phyloP scores from a whole-genome alignment of 2,329 filamentous ascomycete species.

The Coniosporium tulheliwenetii region DNA sequence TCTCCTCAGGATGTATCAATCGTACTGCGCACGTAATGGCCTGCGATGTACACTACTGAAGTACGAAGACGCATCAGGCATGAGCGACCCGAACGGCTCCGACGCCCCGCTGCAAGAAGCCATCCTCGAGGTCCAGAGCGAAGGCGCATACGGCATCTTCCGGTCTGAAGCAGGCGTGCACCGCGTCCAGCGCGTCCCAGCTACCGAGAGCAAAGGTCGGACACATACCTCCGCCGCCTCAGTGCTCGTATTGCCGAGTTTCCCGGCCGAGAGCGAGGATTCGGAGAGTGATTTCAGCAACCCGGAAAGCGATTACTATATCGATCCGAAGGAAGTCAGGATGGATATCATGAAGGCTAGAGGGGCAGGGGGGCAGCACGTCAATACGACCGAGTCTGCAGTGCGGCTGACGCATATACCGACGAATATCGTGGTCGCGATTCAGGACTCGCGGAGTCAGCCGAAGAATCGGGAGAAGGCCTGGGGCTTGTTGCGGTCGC shows the following conservation, averaged over 20 bases:
- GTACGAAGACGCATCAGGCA: slow-evolving; percentile 59
- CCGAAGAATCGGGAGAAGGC: slow-evolving; percentile 76
- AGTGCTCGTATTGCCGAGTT: slow-evolving; percentile 79
- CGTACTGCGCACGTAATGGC: slow-evolving; percentile 55
- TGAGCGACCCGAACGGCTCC: slow-evolving; percentile 35
- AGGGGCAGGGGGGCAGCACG: slow-evolving; percentile 90
- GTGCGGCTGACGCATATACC: slow-evolving; percentile 84
- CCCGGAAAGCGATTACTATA: slow-evolving; percentile 80
- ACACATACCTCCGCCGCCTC: slow-evolving; percentile 88
- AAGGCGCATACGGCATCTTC: slow-evolving; percentile 67
- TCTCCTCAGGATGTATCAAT: slow-evolving; percentile 77
- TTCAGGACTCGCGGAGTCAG: slow-evolving; percentile 88
- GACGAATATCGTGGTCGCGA: slow-evolving; percentile 71
- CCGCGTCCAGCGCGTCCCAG: slow-evolving; percentile 82
- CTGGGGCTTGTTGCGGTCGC: slow-evolving; percentile 70
- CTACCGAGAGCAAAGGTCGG: slow-evolving; percentile 78
- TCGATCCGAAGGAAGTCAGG: slow-evolving; percentile 68
- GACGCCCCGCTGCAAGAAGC: slow-evolving; percentile 70
- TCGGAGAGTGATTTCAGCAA: slow-evolving; percentile 54
- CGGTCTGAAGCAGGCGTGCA: slow-evolving; percentile 88
- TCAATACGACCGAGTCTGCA: slow-evolving; percentile 96
- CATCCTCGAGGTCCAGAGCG: slow-evolving; percentile 63
- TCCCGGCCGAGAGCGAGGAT: slow-evolving; percentile 43
- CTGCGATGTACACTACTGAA: slow-evolving; percentile 58
- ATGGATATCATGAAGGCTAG: slow-evolving; percentile 82